A percentile compares a stretch with the other conserved stretches of the same genome.
These are phyloP conservation scores for Atkinsonella texensis DNA, from an alignment of 2,329 filamentous ascomycete species.

Conservation along the genomic window DNA sequence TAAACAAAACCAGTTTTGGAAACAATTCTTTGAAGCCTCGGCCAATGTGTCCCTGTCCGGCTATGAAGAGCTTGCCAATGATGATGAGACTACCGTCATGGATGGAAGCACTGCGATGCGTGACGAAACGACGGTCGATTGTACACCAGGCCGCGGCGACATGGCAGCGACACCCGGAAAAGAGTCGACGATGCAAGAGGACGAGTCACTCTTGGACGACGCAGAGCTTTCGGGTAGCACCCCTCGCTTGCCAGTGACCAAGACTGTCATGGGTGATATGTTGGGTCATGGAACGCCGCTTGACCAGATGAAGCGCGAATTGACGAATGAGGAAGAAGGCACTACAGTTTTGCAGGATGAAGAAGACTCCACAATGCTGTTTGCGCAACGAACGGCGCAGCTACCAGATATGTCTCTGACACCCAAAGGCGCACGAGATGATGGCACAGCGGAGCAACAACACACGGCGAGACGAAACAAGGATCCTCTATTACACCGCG, in stretches of 20 bases:
- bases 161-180: conserved; percentile 23
- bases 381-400: conserved; percentile 39
- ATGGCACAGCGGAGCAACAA: conserved; percentile 19
- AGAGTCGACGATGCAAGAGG: conserved; percentile 27
- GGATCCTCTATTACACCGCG: conserved; percentile 75
- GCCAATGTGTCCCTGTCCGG: conserved; percentile 94
- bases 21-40: conserved; percentile 98
- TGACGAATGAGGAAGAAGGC: conserved; percentile 35
- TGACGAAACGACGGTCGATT: conserved; percentile 41
- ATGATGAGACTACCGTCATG: conserved; percentile 42
- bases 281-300: conserved; percentile 66
- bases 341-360: conserved; percentile 24
- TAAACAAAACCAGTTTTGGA: conserved; percentile 68
- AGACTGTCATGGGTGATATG: conserved; percentile 38
- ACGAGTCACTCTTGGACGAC: conserved; percentile 59
- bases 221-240: conserved; percentile 54
- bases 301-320: conserved; percentile 57
- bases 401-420: conserved; percentile 53
- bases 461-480: conserved; percentile 28
- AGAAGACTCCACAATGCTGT: conserved; percentile 36
- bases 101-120: conserved; percentile 44
- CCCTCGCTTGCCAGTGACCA: conserved; percentile 44
- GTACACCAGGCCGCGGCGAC: conserved; percentile 31
- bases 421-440: conserved; percentile 31
- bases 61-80: conserved; percentile 72